These are phyloP conservation scores for Myrmaecium sp. DNA, from an alignment of 2,329 filamentous ascomycete species.

Conservation along the genomic window DNA sequence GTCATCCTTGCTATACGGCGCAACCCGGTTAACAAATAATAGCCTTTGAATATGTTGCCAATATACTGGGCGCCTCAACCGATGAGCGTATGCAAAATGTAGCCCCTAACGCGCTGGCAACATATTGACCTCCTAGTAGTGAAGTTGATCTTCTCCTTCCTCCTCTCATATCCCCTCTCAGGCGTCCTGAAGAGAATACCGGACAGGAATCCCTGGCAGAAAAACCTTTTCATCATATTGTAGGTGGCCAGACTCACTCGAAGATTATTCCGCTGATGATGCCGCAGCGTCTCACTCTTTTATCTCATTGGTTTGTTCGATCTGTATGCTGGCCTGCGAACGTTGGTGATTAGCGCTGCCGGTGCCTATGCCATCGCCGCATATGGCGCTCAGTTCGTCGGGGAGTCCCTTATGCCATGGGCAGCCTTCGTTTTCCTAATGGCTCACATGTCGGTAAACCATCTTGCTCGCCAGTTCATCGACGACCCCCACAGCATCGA, in stretches of 20 bases:
- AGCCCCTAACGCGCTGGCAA: slow-evolving; percentile 1
- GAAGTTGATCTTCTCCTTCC: slow-evolving; percentile 80
- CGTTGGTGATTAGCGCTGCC: slow-evolving; percentile 60
- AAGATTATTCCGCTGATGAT: slow-evolving; percentile 5
- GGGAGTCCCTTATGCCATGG: slow-evolving; percentile 95
- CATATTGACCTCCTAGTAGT: slow-evolving; percentile 38
- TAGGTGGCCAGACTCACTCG: slow-evolving; percentile 21
- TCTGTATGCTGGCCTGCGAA: slow-evolving; percentile 70
- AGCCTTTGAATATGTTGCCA: slow-evolving; percentile 46
- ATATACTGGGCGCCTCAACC: slow-evolving; percentile 41
- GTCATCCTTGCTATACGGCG: slow-evolving; percentile 3
- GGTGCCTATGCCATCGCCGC: slow-evolving; percentile 72
- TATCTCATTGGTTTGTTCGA: slow-evolving; percentile 89
- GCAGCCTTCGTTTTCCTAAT: slow-evolving; percentile 85
- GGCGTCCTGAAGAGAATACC: slow-evolving; percentile 79
- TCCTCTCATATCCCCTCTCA: slow-evolving; percentile 83
- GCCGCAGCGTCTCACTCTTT: slow-evolving; percentile 56
- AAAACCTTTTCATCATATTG: slow-evolving; percentile 77
- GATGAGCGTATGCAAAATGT: slow-evolving; percentile 39
- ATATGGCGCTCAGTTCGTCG: slow-evolving; percentile 64
- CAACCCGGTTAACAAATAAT: slow-evolving; percentile 5
- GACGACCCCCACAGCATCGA: slow-evolving; percentile 54
- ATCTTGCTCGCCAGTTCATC: slow-evolving; percentile 62
- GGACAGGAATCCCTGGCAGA: slow-evolving; percentile 63
- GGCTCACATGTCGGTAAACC: slow-evolving; percentile 84